phyloP scores from a whole-genome alignment of 805 yeast genomes.

The Wickerhamomyces hampshirensis region DNA sequence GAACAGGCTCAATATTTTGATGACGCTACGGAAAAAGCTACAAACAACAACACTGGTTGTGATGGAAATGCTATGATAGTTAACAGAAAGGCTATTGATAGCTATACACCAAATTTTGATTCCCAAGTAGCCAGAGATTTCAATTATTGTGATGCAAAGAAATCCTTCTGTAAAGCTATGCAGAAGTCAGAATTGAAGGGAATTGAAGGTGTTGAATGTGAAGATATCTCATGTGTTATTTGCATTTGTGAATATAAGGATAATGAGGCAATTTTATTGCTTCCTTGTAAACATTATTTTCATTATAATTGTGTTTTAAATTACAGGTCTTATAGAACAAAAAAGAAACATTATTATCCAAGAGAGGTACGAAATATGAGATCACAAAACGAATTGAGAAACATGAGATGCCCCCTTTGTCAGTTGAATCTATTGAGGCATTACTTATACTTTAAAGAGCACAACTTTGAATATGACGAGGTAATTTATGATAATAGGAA shows the following conservation, averaged over 20 bases:
- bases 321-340: too few relatives aligned
- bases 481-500: neutral
- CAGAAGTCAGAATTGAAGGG: neutral
- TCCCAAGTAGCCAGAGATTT: too few relatives aligned
- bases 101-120: too few relatives aligned
- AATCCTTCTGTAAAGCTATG: neutral
- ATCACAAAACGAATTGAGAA: too few relatives aligned
- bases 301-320: conserved; percentile 6
- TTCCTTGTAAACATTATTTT: conserved; percentile 8
- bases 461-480: neutral
- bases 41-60: too few relatives aligned
- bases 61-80: too few relatives aligned
- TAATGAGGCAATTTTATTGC: neutral
- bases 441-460: conserved; percentile 1
- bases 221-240: neutral
- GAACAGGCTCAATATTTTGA: too few relatives aligned
- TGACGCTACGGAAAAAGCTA: too few relatives aligned
- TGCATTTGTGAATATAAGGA: conserved; percentile 2
- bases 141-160: too few relatives aligned
- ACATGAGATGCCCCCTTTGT: conserved; percentile 2
- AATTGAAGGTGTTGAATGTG: neutral
- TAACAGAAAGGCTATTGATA: too few relatives aligned
- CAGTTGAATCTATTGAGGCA: conserved; percentile 2
- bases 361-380: too few relatives aligned
- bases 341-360: too few relatives aligned